Base-by-base conservation (phyloP, 1,139 yeast genomes). In the Saccharomyces hybrid region DNA sequence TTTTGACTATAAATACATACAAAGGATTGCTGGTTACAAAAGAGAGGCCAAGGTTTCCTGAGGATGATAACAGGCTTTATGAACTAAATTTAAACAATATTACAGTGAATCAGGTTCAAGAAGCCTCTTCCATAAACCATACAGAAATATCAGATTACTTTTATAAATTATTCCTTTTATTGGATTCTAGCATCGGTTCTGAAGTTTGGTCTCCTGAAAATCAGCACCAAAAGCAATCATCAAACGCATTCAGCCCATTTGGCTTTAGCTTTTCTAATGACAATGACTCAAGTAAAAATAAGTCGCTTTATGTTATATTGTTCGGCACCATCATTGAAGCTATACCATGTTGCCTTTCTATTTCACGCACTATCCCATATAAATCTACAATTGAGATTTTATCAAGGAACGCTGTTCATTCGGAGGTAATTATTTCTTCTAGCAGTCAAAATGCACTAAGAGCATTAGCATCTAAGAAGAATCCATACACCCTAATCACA, bases 401-500 rank as follows among this genome's bases (percentile, higher is more conserved):
- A 31, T 83, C 91, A 34, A 76, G 91, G 57, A 89, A 89, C 64
- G 81, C 90, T 1, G 81, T 85, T 3, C 95, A 90, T 69, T 74
- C 78, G 1, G 84, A 86, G 62, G 71, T 73, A 9, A 73, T 78
- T 14, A 82, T 91, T 13, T 77, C 93, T 0, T 72, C 73, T 26
- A 84, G 91, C 32, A 80, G 95, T 1, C 73, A 82, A 11, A 74
- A 73, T 46, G 81, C 96, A 0, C 73, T 91, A 55, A 84, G 81
- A 60, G 75, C 78, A 32, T 71, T 89, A 48, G 91, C 95, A 0
- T 75, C 83, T 2, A 81, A 81, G 53, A 82, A 80, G 59, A 88
- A 88, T 60, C 89, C 96, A 0, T 81, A 86, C 54, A 78, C 81
- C 3, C 75, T 90, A 51, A 79, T 90, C 48, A 84, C 88, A 0